phyloP scores from a whole-genome alignment of 345 rosid species.

The Eucalyptus tenuipes region DNA sequence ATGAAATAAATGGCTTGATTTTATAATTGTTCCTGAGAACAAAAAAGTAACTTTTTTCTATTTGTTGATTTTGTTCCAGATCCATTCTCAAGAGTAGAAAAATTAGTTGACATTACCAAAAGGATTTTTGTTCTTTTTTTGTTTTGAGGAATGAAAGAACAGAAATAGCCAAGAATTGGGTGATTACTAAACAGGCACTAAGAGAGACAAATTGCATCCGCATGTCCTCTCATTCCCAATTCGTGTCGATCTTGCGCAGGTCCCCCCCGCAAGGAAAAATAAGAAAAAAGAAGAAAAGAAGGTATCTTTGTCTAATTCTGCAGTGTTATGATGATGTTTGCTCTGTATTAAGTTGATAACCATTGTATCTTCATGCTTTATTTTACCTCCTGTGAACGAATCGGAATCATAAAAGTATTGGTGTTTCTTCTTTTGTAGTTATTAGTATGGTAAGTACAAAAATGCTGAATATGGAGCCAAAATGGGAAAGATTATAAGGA shows the following conservation, averaged over 20 bases:
- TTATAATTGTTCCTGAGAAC: too few relatives aligned
- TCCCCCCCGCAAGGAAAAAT: too few relatives aligned
- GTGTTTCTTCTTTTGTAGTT: background rate
- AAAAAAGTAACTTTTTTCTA: too few relatives aligned
- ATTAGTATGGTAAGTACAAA: background rate
- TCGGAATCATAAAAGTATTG: background rate
- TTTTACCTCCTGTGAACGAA: background rate
- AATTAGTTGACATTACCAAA: too few relatives aligned
- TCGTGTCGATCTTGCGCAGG: background rate
- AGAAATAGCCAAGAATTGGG: too few relatives aligned
- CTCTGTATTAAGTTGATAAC: background rate
- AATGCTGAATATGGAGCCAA: background rate
- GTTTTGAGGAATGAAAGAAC: too few relatives aligned
- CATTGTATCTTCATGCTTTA: background rate
- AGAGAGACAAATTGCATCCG: background rate
- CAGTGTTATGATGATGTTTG: background rate
- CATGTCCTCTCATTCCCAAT: background rate
- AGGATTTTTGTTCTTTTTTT: too few relatives aligned
- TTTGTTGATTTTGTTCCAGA: too few relatives aligned
- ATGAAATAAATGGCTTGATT: too few relatives aligned
- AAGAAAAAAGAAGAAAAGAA: background rate
- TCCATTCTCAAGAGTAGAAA: too few relatives aligned
- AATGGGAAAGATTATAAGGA: background rate
- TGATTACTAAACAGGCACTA: background rate
- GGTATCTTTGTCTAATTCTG: background rate